Base-by-base conservation (phyloP, 139 green algal genomes). In the Chlorella sorokiniana region DNA sequence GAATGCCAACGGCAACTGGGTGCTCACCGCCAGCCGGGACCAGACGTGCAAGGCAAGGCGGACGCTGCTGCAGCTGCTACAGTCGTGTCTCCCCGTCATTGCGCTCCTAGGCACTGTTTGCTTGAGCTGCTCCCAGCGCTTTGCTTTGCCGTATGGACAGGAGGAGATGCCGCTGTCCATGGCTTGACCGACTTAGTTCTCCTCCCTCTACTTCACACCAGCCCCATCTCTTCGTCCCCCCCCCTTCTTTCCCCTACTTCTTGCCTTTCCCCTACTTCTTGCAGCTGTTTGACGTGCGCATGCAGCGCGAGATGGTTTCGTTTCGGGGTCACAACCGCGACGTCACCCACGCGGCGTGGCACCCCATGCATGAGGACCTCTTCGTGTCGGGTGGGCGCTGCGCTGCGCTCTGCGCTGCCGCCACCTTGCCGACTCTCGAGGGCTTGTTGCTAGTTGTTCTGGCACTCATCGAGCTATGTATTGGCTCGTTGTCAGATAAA, bases 1-100 rank as follows among this genome's bases (percentile, higher is more conserved):
- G 95, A 98, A 97, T 76, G 40, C 51, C 7, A 98, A 97, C 82
- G 95, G 93, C 42, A 93, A 96, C 88, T 97, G 92, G 94, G 82
- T 98, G 64, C 84, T 96, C 5, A 93, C 93, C 0, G 88, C 82
- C 33, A 91, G 73, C 38, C 85, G 94, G 5, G 95, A 98, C 86
- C 86, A 93, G 62, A 90, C 93, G 2, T 79, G 92, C 61, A 96
- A 95, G 88, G 88, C 94, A 62, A n/a, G 73, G 8, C 16, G 33
- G 35, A 18, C 22, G 64, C 11, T 20, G 35, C 18, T 54, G 22
- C 9, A 54, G 4, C 23, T 73, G 3, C 10, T 38, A 16, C 40
- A 25, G 22, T 3, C 2, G 6, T 54, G n/a, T 54, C 33, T n/a
- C 59, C 27, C 27, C 2, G 27, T 42, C 7, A 4, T 29, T 69